These are phyloP conservation scores for Cucumis sativus DNA, from an alignment of 306 rosid species.

Conservation along the genomic window Cucumber_9930_V3 NC_026659.2:26564501-26565000, in stretches of 20 bases:
- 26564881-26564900: constrained; percentile 21
- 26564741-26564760: background rate
- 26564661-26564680: background rate
- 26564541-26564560: background rate
- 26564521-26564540: background rate
- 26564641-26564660: background rate
- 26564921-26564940: constrained; percentile 64
- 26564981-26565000: constrained; percentile 73
- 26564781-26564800: background rate
- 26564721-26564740: background rate
- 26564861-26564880: constrained; percentile 15
- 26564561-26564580: background rate
- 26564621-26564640: background rate
- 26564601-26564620: background rate
- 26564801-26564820: background rate
- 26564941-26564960: constrained; percentile 69
- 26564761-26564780: background rate
- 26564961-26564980: constrained; percentile 70
- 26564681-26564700: background rate
- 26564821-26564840: background rate
- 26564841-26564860: background rate
- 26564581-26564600: background rate
- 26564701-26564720: background rate
- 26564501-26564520: background rate
- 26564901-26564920: constrained; percentile 91